Conservation (phyloP, 2,329 filamentous ascomycete genomes). For the Beauveria medogensis region DNA sequence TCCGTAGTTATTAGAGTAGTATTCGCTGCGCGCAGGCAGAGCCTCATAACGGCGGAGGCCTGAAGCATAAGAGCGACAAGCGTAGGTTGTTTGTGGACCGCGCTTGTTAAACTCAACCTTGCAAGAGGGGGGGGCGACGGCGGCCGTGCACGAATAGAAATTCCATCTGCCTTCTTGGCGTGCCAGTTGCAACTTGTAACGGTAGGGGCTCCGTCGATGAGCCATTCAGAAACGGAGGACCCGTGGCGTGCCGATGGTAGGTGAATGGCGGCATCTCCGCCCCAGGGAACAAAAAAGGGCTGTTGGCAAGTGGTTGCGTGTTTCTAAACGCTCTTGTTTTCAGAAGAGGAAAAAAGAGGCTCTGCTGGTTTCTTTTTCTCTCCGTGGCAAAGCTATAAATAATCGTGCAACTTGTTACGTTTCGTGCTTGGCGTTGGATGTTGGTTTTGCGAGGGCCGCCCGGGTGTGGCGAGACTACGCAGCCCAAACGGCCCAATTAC, state of each 20-base stretch:
- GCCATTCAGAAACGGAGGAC: background rate
- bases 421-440: constrained; percentile 9
- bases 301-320: background rate
- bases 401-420: constrained; percentile 7
- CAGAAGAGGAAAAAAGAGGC: no score
- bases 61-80: background rate
- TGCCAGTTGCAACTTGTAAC: background rate
- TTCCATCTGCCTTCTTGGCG: background rate
- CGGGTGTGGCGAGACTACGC: background rate
- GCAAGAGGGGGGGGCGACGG: background rate
- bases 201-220: background rate
- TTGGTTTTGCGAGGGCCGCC: constrained; percentile 6
- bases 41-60: background rate
- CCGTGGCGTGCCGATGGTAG: background rate
- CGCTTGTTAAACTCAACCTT: background rate
- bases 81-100: background rate
- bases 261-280: background rate
- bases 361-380: no score
- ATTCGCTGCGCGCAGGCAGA: background rate
- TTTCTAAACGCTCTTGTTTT: background rate
- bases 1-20: background rate
- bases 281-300: background rate
- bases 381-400: background rate
- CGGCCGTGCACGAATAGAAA: background rate
- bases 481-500: background rate